Evolutionary conservation across 352 stramenopile species (phyloP), one percentile per base, ranked within the genome.

Genomic region (Phytophthora cactorum): DNA sequence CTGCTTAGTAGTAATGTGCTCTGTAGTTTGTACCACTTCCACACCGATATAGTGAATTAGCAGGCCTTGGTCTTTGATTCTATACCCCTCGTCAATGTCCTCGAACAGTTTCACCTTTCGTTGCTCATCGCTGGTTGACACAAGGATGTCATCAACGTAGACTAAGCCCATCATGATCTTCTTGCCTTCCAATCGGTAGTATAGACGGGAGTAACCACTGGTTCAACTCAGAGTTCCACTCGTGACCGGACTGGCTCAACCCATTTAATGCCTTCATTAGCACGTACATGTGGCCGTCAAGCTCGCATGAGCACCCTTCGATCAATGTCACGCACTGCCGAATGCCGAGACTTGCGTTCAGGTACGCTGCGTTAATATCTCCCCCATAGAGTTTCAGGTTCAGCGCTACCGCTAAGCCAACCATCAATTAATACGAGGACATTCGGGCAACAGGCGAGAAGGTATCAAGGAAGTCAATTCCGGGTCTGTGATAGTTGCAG

Each of bases 141-240:
- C 22, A 22, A 22, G 22, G 22, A 22, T 22, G 22, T 22, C 22
- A 22, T 22, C 22, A 22, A 59, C 15, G 41, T 56, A 67, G 2
- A 49, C 44, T 10, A 56, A 43, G 11, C 56, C 14, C 9, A 46
- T 25, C 28, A 46, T 17, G n/a, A 54, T 54, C 5, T 12, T 55
- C 0, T 53, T 53, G 31, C 28, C 53, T 14, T 69, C 36, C 29
- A 47, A 31, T 3, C 38, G 31, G 14, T 54, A 46, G 34, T 61
- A 61, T 1, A 70, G 38, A 25, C 54, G 60, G 1, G 63, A 59
- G 25, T 7, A 63, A 12, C 53, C 62, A 69, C 12, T 44, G 3
- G 27, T 63, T 59, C 12, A 69, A 31, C 31, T 55, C 62, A 9
- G 36, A 52, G 25, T 69, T 63, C 45, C 53, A 69, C 45, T 69